phyloP scores from a whole-genome alignment of 1,284 basidiomycete species.

The Melanopsichium pennsylvanicum region DNA sequence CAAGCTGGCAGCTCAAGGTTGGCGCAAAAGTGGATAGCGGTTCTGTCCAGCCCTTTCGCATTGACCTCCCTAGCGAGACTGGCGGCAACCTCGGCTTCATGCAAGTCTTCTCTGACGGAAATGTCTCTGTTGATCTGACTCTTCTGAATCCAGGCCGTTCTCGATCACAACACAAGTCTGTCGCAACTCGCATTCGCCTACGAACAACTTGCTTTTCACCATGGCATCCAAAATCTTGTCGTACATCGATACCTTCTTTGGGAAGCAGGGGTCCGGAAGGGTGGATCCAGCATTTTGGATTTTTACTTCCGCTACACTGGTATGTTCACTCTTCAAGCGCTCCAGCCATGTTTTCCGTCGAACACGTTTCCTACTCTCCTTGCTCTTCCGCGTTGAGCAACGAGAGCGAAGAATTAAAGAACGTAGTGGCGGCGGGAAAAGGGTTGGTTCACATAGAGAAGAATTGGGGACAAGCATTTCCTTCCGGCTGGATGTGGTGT shows the following conservation, averaged over 20 bases:
- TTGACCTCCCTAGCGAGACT: slow-evolving; percentile 8
- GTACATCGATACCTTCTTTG: background rate
- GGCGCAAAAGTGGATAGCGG: background rate
- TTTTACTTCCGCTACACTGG: slow-evolving; percentile 31
- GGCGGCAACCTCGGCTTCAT: slow-evolving; percentile 12
- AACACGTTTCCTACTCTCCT: slow-evolving; percentile 8
- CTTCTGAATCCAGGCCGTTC: background rate
- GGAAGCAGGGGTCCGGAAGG: slow-evolving; percentile 27
- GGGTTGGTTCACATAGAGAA: slow-evolving; percentile 31
- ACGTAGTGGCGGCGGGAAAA: slow-evolving; percentile 23
- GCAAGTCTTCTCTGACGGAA: slow-evolving; percentile 15
- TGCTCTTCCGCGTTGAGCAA: background rate
- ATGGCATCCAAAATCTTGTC: slow-evolving; percentile 4
- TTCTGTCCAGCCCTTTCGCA: slow-evolving; percentile 25
- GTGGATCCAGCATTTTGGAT: slow-evolving; percentile 32
- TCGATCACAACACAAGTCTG: background rate
- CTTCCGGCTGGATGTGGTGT: slow-evolving; percentile 37
- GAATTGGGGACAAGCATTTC: slow-evolving; percentile 44
- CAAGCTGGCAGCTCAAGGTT: slow-evolving; percentile 25
- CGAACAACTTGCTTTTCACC: slow-evolving; percentile 9
- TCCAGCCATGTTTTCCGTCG: slow-evolving; percentile 23
- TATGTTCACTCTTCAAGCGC: slow-evolving; percentile 30
- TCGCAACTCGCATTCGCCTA: slow-evolving; percentile 11
- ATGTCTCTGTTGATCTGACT: slow-evolving; percentile 19
- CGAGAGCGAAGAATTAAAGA: background rate